These are phyloP conservation scores for Russula virescens DNA, from an alignment of 768 basidiomycete genomes.

Conservation along the genomic window DNA sequence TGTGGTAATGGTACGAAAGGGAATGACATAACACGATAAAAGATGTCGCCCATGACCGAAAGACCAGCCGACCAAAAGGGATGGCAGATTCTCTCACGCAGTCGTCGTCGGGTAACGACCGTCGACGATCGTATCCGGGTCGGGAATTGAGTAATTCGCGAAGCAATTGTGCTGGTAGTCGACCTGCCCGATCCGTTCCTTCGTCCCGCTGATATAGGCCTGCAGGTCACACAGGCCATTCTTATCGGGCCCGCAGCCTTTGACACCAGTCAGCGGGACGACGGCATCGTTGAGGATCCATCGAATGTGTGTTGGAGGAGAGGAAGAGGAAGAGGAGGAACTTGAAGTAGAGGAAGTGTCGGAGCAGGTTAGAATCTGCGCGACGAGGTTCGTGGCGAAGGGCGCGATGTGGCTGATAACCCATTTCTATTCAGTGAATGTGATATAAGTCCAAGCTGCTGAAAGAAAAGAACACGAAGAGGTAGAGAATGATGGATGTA, in stretches of 20 bases:
- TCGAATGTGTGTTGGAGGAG: slow-evolving; percentile 37
- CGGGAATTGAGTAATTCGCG: slow-evolving; percentile 42
- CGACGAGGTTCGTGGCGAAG: no score
- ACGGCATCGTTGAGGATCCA: slow-evolving; percentile 47
- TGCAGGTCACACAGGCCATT: slow-evolving; percentile 40
- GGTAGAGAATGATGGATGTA: no score
- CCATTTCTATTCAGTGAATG: no score
- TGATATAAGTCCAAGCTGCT: no score
- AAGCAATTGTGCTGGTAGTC: slow-evolving; percentile 41
- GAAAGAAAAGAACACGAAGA: no score
- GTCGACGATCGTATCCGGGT: slow-evolving; percentile 37
- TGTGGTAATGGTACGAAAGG: no score
- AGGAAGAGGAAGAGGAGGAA: slow-evolving; percentile 20
- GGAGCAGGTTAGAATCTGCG: no score
- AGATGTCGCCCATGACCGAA: background rate
- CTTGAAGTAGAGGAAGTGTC: no score
- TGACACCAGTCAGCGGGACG: slow-evolving; percentile 41
- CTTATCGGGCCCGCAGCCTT: slow-evolving; percentile 37
- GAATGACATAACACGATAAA: no score
- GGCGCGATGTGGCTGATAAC: no score
- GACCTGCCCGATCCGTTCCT: slow-evolving; percentile 35
- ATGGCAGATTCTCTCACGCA: background rate
- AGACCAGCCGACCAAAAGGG: background rate
- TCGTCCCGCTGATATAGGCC: slow-evolving; percentile 37
- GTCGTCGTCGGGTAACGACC: slow-evolving; percentile 26